Conservation (phyloP, 805 yeast species). For the Teunomyces atbi region DNA sequence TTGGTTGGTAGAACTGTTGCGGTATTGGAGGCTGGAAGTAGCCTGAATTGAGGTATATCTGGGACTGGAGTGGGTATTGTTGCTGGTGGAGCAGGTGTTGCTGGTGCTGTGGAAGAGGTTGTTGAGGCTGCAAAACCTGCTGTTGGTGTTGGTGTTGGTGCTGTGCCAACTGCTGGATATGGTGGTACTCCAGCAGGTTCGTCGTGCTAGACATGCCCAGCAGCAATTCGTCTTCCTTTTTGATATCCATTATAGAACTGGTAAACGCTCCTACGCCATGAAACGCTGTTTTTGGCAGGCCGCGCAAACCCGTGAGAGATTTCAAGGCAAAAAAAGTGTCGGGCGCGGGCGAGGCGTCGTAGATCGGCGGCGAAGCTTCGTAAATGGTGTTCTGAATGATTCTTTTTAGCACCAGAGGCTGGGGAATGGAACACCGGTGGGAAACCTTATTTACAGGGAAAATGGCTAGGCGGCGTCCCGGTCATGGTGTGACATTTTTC, state of each 20-base stretch:
- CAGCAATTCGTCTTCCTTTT: conserved; percentile 2
- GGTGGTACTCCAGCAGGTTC: background rate
- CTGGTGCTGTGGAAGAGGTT: conserved; percentile 3
- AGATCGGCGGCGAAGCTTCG: too few relatives aligned
- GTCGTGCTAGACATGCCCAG: background rate
- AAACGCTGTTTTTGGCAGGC: too few relatives aligned
- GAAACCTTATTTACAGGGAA: too few relatives aligned
- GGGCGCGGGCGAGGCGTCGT: too few relatives aligned
- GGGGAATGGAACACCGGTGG: too few relatives aligned
- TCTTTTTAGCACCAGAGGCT: too few relatives aligned
- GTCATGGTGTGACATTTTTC: too few relatives aligned
- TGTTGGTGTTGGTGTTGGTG: conserved; percentile 11
- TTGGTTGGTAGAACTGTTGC: conserved; percentile 1
- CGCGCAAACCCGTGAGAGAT: too few relatives aligned
- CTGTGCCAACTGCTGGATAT: conserved; percentile 6
- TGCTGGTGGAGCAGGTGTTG: conserved; percentile 5
- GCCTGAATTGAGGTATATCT: background rate
- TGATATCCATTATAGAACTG: background rate
- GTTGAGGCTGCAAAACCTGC: conserved; percentile 8
- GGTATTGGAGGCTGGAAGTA: conserved; percentile 1
- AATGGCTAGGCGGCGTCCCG: too few relatives aligned
- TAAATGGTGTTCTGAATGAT: too few relatives aligned
- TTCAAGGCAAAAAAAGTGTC: background rate
- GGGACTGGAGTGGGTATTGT: conserved; percentile 1
- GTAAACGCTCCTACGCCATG: background rate